Percentiles rank a stretch among this genome's conserved stretches.
phyloP scores from a whole-genome alignment of 2,329 filamentous ascomycete genomes.

The Sporothrix phasma region DNA sequence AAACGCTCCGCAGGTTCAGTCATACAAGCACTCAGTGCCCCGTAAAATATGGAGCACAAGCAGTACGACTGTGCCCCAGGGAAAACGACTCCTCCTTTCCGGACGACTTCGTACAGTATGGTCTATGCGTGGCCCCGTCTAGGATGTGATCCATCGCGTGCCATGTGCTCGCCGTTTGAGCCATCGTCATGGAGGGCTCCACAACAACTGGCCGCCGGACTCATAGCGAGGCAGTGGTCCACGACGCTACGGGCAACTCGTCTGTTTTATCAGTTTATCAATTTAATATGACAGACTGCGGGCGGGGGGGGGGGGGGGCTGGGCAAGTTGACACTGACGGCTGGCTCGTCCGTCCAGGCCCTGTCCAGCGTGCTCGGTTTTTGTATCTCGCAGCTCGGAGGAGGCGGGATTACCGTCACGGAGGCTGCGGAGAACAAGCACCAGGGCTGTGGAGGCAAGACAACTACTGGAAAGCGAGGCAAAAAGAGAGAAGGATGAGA shows the following conservation, averaged over 20 bases:
- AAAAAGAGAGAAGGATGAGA: too few species aligned
- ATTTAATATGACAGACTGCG: background rate
- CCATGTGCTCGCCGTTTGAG: slow-evolving; percentile 11
- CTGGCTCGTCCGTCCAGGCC: background rate
- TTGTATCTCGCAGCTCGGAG: background rate
- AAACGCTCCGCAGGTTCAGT: background rate
- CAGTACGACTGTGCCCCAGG: background rate
- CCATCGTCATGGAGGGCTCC: background rate
- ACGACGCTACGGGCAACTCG: background rate
- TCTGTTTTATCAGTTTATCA: background rate
- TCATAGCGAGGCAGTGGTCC: background rate
- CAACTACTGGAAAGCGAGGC: background rate
- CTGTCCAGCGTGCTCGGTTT: background rate
- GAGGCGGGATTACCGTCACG: background rate
- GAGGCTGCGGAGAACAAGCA: background rate
- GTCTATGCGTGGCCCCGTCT: background rate
- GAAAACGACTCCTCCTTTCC: background rate
- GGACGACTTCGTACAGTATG: background rate
- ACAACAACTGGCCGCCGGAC: background rate
- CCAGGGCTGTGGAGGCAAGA: background rate
- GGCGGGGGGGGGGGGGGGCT: background rate
- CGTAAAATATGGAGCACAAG: background rate
- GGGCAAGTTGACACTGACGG: background rate
- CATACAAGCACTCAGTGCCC: background rate
- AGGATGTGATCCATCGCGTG: slow-evolving; percentile 3